Base-by-base conservation (phyloP, 352 stramenopile species). In the Phytophthora meadii region DNA sequence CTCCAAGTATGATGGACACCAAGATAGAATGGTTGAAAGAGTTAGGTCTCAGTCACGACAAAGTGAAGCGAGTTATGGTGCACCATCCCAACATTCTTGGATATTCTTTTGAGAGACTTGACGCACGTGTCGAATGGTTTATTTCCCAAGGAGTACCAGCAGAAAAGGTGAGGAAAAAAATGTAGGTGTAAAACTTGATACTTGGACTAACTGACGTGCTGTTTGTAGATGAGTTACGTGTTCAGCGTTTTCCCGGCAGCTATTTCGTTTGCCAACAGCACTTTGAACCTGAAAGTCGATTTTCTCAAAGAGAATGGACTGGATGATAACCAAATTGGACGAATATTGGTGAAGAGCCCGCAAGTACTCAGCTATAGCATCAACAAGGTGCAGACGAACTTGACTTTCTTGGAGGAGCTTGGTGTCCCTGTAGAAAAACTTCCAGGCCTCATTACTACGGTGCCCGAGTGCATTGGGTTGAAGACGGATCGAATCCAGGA, bases 161-260 rank as follows among this genome's bases (percentile, higher is more conserved):
- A 32, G 28, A 47, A 4, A 82, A 79, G 58, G 74, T 82, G 39
- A 24, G 64, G 50, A 14, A 6, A 4, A 42, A 2, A 50, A 54
- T 10, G 4, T 61, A 24, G n/a, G 17, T 66, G 4, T 25, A 36
- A 15, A 46, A 12, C 11, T 36, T 63, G 8, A 4, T 25, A 52
- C 5, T n/a, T 12, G 36, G 1, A 17, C 14, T 24, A 19, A 53
- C 14, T 62, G 32, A 17, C 8, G 40, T 22, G 2, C 4, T 52
- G 12, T 32, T 15, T 39, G 14, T 27, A 90, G 82, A 73, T 91
- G 14, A 49, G 70, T n/a, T 91, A 85, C 61, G 36, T 89, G 22
- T 74, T 88, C 40, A 70, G 61, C 10, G 57, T 88, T 15, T 87
- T 86, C 59, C 82, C 82, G 0, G 66, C 79, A 24, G 71, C 49